These are phyloP conservation scores for Fusarium subglutinans DNA, from an alignment of 2,329 filamentous ascomycete species.

Conservation along the genomic window DNA sequence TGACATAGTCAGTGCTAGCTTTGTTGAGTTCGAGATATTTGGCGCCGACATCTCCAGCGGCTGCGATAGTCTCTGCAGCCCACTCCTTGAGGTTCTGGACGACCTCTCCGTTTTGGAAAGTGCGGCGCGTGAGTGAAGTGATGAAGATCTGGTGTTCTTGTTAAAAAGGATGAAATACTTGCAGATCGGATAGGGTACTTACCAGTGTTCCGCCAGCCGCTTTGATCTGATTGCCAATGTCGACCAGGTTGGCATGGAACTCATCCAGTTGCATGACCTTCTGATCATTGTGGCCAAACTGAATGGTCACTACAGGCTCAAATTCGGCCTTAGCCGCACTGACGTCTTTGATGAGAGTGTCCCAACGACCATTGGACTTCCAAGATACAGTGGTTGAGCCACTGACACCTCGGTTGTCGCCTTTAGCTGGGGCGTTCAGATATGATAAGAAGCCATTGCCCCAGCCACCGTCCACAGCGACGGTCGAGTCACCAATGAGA, in stretches of 20 bases:
- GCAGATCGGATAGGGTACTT: fast-evolving
- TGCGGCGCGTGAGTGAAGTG: neutral
- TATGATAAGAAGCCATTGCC: neutral
- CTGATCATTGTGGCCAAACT: constrained; percentile 11
- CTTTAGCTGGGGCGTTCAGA: neutral
- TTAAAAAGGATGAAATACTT: fast-evolving
- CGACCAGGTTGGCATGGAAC: neutral
- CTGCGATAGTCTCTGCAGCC: neutral
- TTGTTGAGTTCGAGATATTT: neutral
- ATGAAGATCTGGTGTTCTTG: neutral
- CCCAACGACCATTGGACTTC: constrained; percentile 13
- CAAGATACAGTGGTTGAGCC: constrained; percentile 1
- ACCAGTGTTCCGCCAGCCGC: neutral
- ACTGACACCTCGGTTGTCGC: neutral
- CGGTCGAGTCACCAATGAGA: constrained; percentile 2
- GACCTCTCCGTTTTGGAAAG: neutral
- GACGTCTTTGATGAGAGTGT: neutral
- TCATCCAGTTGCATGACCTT: neutral
- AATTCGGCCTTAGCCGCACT: neutral
- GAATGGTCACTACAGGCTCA: neutral
- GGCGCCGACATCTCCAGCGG: neutral
- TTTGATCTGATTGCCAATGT: constrained; percentile 1
- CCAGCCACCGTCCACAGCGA: neutral
- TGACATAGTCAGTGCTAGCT: constrained; percentile 6
- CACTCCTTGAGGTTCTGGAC: constrained; percentile 11